Conservation (phyloP, 305 asterid species). For the Solanum hybrid region DNA sequence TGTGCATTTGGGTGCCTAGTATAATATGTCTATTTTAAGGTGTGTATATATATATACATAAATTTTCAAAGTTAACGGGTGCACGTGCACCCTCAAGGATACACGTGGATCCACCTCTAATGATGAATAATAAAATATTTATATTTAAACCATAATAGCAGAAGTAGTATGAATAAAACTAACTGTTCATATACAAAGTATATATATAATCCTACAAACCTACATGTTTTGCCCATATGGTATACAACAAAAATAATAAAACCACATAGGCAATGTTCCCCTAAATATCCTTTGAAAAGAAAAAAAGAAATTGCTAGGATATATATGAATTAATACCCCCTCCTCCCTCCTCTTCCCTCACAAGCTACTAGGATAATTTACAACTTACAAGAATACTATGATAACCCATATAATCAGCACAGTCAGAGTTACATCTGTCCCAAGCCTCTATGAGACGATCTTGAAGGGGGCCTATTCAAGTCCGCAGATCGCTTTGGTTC, state of each 20-base stretch:
- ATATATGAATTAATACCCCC: slow-evolving; percentile 16
- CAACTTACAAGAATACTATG: slow-evolving; percentile 24
- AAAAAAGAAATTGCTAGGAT: slow-evolving; percentile 36
- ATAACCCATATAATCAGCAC: slow-evolving; percentile 7
- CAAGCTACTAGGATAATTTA: slow-evolving; percentile 64
- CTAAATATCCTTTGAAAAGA: neutral
- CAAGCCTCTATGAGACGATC: slow-evolving; percentile 53
- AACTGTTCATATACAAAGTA: slow-evolving; percentile 13
- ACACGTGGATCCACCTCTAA: too few species aligned
- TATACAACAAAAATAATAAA: slow-evolving; percentile 60
- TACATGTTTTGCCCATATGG: slow-evolving; percentile 54
- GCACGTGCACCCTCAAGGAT: too few species aligned
- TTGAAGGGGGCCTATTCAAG: slow-evolving; percentile 47
- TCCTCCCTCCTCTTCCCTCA: slow-evolving; percentile 17
- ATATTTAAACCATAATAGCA: neutral
- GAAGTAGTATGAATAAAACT: slow-evolving; percentile 13
- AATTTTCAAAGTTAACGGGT: too few species aligned
- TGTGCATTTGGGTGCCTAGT: too few species aligned
- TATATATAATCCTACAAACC: slow-evolving; percentile 18
- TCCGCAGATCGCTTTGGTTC: slow-evolving; percentile 52
- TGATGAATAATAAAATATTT: neutral
- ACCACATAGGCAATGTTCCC: slow-evolving; percentile 48
- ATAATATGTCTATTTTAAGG: too few species aligned
- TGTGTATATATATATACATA: too few species aligned
- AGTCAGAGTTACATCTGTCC: slow-evolving; percentile 56